Evolutionary conservation across 2,329 filamentous ascomycete genomes (phyloP), one percentile per base, ranked within the genome.

Genomic region (Penicillium sp.): DNA sequence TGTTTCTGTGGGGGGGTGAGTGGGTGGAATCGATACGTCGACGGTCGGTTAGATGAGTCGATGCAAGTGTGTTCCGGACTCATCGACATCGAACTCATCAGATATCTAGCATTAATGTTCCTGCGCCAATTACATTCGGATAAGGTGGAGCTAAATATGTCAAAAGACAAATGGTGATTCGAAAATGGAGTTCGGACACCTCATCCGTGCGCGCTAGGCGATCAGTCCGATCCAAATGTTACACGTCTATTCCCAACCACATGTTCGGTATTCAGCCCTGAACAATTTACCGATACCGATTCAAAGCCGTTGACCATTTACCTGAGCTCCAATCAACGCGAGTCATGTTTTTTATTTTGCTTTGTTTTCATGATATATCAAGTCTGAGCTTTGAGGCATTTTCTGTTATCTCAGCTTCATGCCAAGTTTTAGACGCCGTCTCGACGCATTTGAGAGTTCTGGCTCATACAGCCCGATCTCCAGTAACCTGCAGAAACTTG

Each of bases 141-240:
- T 20, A 10, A 8, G 10, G n/a, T 30, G 24, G 24, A 8, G n/a
- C 18, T 6, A 7, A 42, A 27, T n/a, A 10, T 20, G 23, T 29
- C 39, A 42, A 9, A 27, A 18, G 26, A 29, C 9, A 20, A 26
- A 42, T 27, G 39, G 39, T 10, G 39, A 42, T 29, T 42, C 29
- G 24, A n/a, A 36, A 29, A 15, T 42, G 39, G 39, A 29, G 39
- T 18, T 30, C 39, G 7, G 9, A 42, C 26, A 42, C 4, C 17
- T 42, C 39, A 29, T 42, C 39, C 15, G 39, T 42, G 39, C 39
- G 24, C 21, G 23, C 10, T 18, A 42, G 39, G 10, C 39, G 39
- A 42, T 42, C 39, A 6, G 24, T 42, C 39, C 39, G 24, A 42
- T 42, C 24, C 39, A 29, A 29, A 42, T 42, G 24, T 27, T 42